Evolutionary conservation across 2,329 filamentous ascomycete species (phyloP).

Genomic region (Fusarium euwallaceae): DNA sequence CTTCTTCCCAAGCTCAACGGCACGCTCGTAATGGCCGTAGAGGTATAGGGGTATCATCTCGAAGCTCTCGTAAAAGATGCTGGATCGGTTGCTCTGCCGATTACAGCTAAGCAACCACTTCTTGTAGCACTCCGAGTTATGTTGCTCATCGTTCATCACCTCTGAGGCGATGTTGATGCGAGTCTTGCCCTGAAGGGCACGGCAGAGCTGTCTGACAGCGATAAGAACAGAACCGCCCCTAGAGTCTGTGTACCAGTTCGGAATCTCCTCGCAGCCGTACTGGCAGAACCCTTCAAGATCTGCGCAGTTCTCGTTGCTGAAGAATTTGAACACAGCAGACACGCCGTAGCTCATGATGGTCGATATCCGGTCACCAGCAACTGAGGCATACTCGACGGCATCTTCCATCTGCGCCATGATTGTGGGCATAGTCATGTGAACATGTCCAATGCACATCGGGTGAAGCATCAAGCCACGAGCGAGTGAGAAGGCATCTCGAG

Average conservation of each 20-base stretch:
- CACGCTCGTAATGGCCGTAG: slow-evolving; percentile 72
- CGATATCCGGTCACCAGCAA: slow-evolving; percentile 78
- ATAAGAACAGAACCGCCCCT: slow-evolving; percentile 79
- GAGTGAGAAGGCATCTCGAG: slow-evolving; percentile 73
- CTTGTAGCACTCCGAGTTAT: slow-evolving; percentile 71
- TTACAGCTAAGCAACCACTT: slow-evolving; percentile 67
- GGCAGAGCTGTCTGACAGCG: slow-evolving; percentile 73
- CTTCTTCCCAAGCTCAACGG: slow-evolving; percentile 67
- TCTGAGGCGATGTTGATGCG: slow-evolving; percentile 60
- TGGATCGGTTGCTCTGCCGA: slow-evolving; percentile 72
- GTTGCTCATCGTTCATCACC: slow-evolving; percentile 77
- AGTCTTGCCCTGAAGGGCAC: slow-evolving; percentile 83
- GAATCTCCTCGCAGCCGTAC: slow-evolving; percentile 80
- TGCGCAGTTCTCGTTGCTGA: slow-evolving; percentile 75
- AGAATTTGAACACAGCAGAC: slow-evolving; percentile 75
- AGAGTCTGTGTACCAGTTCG: slow-evolving; percentile 78
- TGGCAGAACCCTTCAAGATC: slow-evolving; percentile 80
- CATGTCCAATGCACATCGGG: slow-evolving; percentile 77
- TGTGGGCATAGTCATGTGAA: slow-evolving; percentile 72
- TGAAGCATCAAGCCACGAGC: slow-evolving; percentile 79
- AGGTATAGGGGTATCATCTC: slow-evolving; percentile 74
- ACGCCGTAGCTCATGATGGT: slow-evolving; percentile 80
- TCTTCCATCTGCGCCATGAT: slow-evolving; percentile 72
- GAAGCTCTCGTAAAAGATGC: slow-evolving; percentile 77
- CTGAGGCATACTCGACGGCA: slow-evolving; percentile 74